Evolutionary conservation across 306 rosid genomes (phyloP), one percentile per base, ranked within the genome.

Genomic region (Glycine latifolia): DNA sequence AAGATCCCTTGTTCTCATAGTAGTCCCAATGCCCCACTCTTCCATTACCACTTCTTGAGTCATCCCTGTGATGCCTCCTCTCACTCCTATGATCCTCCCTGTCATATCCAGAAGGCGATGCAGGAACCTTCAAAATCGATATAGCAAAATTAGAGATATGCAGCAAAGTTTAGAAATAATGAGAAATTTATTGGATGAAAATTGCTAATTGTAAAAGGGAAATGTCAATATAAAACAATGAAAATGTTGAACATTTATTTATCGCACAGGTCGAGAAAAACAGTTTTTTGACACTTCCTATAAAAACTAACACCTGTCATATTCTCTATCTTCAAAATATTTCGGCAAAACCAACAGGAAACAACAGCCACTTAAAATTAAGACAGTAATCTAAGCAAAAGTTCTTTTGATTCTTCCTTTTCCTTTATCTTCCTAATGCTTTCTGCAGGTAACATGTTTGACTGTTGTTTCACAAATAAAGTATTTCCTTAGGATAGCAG

Each of bases 31-130:
- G 91, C 14, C 85, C 85, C 17, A 11, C 82, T 50, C 91, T 81
- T 84, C 89, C 80, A 58, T 85, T 80, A 66, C 82, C 87, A 81
- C 87, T 88, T 85, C 90, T 85, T 66, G 77, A 85, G 81, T 90
- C 87, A 82, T 87, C 85, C 80, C 85, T 86, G 68, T 33, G 53
- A 70, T 78, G 90, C 85, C 86, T 86, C 89, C 92, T 91, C 87
- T 84, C 94, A 67, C 81, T 85, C 81, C 76, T 82, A 71, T 56
- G 88, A 69, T 84, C 81, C 48, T 87, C 89, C 82, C 85, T 79
- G 31, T 85, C 92, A 85, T 91, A 84, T 70, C 84, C 90, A 53
- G 87, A 75, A 41, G 94, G 87, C 20, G 78, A 80, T 46, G 85
- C 84, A 82, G 61, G 44, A 90, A 76, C 91, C 98, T 95, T 83